Percentiles rank a stretch among this genome's conserved stretches.
These are phyloP conservation scores for Ophiorrhiza pumila DNA, from an alignment of 257 asterid genomes.

Conservation along the genomic window DNA sequence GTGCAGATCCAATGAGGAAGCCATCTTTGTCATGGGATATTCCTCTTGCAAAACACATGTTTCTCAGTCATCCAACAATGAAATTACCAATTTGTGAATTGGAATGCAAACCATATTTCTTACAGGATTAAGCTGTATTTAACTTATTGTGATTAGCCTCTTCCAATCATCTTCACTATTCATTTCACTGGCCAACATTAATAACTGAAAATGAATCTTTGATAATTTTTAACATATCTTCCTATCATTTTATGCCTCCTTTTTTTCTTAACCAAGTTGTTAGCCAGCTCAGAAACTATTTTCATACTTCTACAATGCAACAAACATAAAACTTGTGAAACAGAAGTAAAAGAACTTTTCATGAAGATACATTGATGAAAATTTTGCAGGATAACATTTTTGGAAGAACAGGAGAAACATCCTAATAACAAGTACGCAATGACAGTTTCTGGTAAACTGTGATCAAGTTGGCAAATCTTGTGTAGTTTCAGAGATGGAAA, in stretches of 20 bases:
- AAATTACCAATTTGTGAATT: neutral
- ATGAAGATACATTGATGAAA: neutral
- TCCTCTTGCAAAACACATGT: neutral
- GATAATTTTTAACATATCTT: neutral
- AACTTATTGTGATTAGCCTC: neutral
- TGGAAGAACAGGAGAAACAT: neutral
- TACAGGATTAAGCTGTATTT: neutral
- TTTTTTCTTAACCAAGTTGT: neutral
- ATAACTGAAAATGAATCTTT: neutral
- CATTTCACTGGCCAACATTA: neutral
- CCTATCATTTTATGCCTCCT: no score
- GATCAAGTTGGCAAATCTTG: no score
- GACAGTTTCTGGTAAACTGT: neutral
- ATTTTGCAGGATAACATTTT: neutral
- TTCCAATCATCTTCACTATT: neutral
- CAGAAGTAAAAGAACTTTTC: neutral
- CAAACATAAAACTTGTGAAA: neutral
- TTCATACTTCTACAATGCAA: neutral
- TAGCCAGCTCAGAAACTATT: neutral
- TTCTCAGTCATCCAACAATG: neutral
- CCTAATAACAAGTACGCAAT: neutral
- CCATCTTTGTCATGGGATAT: neutral
- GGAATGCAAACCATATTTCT: no score
- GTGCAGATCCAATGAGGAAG: neutral
- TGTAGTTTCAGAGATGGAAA: neutral